A percentile compares a stretch with the other conserved stretches of the same genome.
These are phyloP conservation scores for Candida nemodendra DNA, from an alignment of 805 yeast species.

Conservation along the genomic window DNA sequence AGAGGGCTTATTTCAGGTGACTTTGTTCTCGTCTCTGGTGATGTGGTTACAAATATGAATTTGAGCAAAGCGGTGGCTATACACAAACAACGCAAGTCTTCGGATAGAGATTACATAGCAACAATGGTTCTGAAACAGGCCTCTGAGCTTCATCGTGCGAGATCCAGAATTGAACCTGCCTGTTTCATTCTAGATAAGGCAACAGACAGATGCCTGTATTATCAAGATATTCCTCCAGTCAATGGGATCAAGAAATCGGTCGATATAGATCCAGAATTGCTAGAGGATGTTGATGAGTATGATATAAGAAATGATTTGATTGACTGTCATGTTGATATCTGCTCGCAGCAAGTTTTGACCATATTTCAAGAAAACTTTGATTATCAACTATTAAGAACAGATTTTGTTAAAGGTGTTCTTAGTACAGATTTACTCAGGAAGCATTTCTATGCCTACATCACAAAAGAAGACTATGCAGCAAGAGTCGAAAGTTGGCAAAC, in stretches of 20 bases:
- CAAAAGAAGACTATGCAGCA: conserved; percentile 81
- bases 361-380: conserved; percentile 96
- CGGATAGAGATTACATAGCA: conserved; percentile 87
- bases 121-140: conserved; percentile 93
- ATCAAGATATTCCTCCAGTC: conserved; percentile 68
- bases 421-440: conserved; percentile 88
- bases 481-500: conserved; percentile 96
- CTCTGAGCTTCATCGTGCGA: conserved; percentile 76
- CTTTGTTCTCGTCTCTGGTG: conserved; percentile 88
- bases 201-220: conserved; percentile 76
- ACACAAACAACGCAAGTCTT: conserved; percentile 67
- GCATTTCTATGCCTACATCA: conserved; percentile 83
- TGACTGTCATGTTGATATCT: conserved; percentile 95
- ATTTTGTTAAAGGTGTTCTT: conserved; percentile 87
- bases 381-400: conserved; percentile 80
- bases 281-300: conserved; percentile 74
- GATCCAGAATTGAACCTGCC: conserved; percentile 80
- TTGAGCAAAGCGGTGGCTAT: conserved; percentile 67
- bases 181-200: conserved; percentile 76
- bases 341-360: conserved; percentile 92
- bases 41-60: conserved; percentile 90
- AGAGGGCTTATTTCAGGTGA: conserved; percentile 89
- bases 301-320: conserved; percentile 86
- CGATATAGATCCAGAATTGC: conserved; percentile 77
- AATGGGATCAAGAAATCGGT: conserved; percentile 49